Evolutionary conservation across 2,329 filamentous ascomycete genomes (phyloP).

Genomic region (Graphilbum sp.): DNA sequence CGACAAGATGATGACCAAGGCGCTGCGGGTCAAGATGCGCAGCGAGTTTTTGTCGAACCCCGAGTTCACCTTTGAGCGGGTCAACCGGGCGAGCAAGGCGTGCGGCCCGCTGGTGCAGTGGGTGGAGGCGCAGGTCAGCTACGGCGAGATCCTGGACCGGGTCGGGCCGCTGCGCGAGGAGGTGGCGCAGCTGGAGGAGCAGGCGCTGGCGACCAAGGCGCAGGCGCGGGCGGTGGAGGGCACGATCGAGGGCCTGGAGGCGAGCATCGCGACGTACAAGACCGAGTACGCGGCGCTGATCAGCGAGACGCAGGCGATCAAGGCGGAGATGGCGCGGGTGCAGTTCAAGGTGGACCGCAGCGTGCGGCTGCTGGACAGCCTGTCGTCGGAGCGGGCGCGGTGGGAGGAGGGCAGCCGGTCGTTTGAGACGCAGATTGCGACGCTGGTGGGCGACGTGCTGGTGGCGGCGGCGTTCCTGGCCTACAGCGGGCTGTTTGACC

Average conservation of each 20-base stretch:
- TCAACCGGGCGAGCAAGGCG: slow-evolving; percentile 90
- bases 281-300: slow-evolving; percentile 89
- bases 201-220: slow-evolving; percentile 81
- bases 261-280: slow-evolving; percentile 90
- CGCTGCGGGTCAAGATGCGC: slow-evolving; percentile 72
- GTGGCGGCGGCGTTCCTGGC: slow-evolving; percentile 95
- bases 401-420: slow-evolving; percentile 98
- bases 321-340: slow-evolving; percentile 87
- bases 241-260: slow-evolving; percentile 68
- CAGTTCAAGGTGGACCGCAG: slow-evolving; percentile 97
- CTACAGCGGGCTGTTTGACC: slow-evolving; percentile 92
- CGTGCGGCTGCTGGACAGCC: slow-evolving; percentile 80
- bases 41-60: slow-evolving; percentile 83
- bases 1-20: slow-evolving; percentile 80
- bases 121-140: slow-evolving; percentile 92
- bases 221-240: slow-evolving; percentile 84
- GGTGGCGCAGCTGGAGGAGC: slow-evolving; percentile 70
- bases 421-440: slow-evolving; percentile 95
- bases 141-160: slow-evolving; percentile 90
- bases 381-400: slow-evolving; percentile 80
- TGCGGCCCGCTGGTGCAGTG: slow-evolving; percentile 95
- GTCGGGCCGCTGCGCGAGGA: slow-evolving; percentile 87
- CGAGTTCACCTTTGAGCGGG: slow-evolving; percentile 91
- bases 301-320: slow-evolving; percentile 94
- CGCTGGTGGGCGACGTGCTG: slow-evolving; percentile 86